A percentile compares a stretch with the other conserved stretches of the same genome.
Evolutionary conservation across 1,139 yeast species (phyloP).

Genomic region (Kluyveromyces sp.): DNA sequence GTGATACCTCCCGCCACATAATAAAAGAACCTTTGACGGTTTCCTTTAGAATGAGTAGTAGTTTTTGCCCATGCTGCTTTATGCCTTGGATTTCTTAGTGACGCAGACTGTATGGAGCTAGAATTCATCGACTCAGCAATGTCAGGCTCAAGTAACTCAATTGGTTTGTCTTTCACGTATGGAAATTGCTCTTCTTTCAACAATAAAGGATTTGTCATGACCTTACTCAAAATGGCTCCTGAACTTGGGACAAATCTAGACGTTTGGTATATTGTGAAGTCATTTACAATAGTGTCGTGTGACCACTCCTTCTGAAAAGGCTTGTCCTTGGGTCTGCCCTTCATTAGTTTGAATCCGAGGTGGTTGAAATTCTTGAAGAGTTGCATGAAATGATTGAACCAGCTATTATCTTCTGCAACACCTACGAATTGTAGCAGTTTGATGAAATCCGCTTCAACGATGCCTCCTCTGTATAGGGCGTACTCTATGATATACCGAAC

Average conservation of each 20-base stretch:
- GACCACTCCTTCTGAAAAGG: constrained; percentile 42
- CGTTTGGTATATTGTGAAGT: constrained; percentile 63
- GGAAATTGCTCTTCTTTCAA: constrained; percentile 55
- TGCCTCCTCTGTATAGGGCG: constrained; percentile 78
- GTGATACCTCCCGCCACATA: constrained; percentile 90
- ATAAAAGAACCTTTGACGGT: constrained; percentile 66
- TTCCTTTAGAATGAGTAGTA: constrained; percentile 34
- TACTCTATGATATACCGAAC: constrained; percentile 72
- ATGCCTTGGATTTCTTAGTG: constrained; percentile 67
- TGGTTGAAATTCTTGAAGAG: constrained; percentile 59
- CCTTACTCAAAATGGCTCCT: constrained; percentile 48
- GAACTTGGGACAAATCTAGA: constrained; percentile 73
- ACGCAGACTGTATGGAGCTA: constrained; percentile 34
- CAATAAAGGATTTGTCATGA: constrained; percentile 32
- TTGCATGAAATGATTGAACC: constrained; percentile 39
- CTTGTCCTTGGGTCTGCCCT: constrained; percentile 37
- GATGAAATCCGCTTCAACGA: constrained; percentile 63
- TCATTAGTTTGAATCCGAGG: constrained; percentile 63
- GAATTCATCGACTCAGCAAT: constrained; percentile 35
- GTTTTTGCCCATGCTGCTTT: constrained; percentile 78
- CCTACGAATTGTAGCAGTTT: constrained; percentile 69
- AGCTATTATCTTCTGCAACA: constrained; percentile 48
- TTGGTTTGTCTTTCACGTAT: constrained; percentile 68
- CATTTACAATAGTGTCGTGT: constrained; percentile 48
- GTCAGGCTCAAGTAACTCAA: constrained; percentile 44